Evolutionary conservation across 2,329 filamentous ascomycete species (phyloP).

Genomic region (Colletotrichum spaethianum): DNA sequence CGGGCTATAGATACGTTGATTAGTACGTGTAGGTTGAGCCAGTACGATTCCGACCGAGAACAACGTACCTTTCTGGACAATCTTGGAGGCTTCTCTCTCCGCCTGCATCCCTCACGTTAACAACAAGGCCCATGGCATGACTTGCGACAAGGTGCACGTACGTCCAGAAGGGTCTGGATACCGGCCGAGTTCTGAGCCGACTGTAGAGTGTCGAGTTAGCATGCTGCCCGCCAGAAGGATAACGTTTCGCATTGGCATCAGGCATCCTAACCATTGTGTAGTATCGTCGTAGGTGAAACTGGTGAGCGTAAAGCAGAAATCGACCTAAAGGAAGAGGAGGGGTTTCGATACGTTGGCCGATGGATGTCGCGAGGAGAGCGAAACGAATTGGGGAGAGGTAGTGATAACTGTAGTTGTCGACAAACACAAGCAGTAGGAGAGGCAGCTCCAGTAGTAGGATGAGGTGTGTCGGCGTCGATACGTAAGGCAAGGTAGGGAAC

Average conservation of each 20-base stretch:
- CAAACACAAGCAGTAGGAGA: neutral
- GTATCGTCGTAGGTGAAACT: neutral
- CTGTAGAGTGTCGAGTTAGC: slow-evolving; percentile 61
- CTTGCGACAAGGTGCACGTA: slow-evolving; percentile 63
- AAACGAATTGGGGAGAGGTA: neutral
- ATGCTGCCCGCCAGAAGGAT: slow-evolving; percentile 6
- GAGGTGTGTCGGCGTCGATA: slow-evolving; percentile 2
- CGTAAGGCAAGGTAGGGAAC: slow-evolving; percentile 1
- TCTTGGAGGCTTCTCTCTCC: slow-evolving; percentile 98
- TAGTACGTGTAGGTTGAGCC: neutral
- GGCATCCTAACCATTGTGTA: slow-evolving; percentile 32
- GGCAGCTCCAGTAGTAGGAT: neutral
- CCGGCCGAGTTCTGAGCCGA: slow-evolving; percentile 98
- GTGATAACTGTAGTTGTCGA: slow-evolving; percentile 15
- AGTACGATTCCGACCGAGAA: too few relatives aligned
- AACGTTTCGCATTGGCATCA: slow-evolving; percentile 10
- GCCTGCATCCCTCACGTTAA: slow-evolving; percentile 69
- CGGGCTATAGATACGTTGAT: slow-evolving; percentile 69
- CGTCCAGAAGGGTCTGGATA: slow-evolving; percentile 98
- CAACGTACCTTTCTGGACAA: slow-evolving; percentile 91
- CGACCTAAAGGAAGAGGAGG: neutral
- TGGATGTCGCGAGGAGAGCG: neutral
- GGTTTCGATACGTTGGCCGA: neutral
- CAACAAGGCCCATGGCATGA: neutral
- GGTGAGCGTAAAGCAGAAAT: neutral